Base-by-base conservation (phyloP, 805 yeast genomes). In the Candida stauntonica region DNA sequence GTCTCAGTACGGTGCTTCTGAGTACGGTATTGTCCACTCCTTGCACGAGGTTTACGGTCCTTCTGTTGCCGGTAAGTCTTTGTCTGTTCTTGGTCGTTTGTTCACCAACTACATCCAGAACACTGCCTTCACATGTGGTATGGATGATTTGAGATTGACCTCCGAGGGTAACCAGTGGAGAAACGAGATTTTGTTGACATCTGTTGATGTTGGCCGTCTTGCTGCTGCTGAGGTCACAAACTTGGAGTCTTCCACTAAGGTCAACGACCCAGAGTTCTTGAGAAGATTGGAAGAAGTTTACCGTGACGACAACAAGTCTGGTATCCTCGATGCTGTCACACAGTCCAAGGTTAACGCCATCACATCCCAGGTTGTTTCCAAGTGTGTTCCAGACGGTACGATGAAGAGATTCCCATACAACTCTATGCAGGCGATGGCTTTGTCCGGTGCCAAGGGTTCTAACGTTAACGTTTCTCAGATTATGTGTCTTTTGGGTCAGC, bases 361-460 rank as follows among this genome's bases (percentile, higher is more conserved):
- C 44, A 89, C 98, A 0, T 83, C 97, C n/a, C 83, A 85, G 60
- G 97, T 94, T 58, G 98, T 91, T 28, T 70, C 89, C 39, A 79
- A 78, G 62, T 87, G 97, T 79, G 89, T 93, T 58, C 99, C 99
- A 32, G 91, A 70, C 28, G 98, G 98, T 58, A 86, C 97, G 2
- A 85, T 86, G 84, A 93, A 93, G 66, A 73, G 80, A 59, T 93
- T 93, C 74, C 99, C 99, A 12, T 73, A 81, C 66, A 93, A 93
- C 66, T 79, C 95, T 27, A 93, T 93, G 98, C 99, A 93, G 72
- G 81, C 96, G 27, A 93, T 93, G 99, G 98, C 99, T 3, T 70
- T 93, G 32, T 91, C 98, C 31, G 99, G 99, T 64, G 99, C 99
- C 45, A 93, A 93, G 68, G 99, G 99, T 60, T 93, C 99, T 19